phyloP scores from a whole-genome alignment of 441 rosid species.

The Gossypium trilobum region DNA sequence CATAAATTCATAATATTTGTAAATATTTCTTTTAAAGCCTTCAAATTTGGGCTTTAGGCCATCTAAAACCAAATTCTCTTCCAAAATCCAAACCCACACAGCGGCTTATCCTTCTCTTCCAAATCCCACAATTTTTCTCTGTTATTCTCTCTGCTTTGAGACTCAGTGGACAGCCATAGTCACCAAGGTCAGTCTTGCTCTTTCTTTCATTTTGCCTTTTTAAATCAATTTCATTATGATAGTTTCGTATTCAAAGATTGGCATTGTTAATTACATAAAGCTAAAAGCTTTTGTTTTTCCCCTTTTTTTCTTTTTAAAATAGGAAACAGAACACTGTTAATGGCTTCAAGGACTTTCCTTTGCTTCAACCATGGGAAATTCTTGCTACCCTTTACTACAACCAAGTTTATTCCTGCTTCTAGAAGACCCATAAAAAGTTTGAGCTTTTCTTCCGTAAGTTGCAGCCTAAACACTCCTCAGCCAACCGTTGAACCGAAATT shows the following conservation, averaged over 20 bases:
- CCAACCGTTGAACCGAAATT: conserved; percentile 20
- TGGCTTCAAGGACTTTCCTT: conserved; percentile 35
- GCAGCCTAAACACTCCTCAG: conserved; percentile 32
- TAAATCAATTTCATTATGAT: background rate
- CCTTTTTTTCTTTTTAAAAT: background rate
- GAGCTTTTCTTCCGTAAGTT: conserved; percentile 28
- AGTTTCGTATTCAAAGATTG: background rate
- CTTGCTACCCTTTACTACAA: conserved; percentile 24
- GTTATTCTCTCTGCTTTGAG: background rate
- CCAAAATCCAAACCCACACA: background rate
- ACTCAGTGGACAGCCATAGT: background rate
- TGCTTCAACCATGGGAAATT: conserved; percentile 26
- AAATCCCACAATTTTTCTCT: background rate
- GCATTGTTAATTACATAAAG: background rate
- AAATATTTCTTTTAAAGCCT: background rate
- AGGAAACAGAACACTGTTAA: conserved; percentile 12
- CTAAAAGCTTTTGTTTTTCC: background rate
- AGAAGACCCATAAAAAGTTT: conserved; percentile 21
- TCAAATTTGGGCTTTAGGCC: background rate
- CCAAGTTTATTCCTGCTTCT: conserved; percentile 19
- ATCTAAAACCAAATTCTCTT: background rate
- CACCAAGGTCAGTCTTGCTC: conserved; percentile 6
- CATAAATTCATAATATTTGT: background rate
- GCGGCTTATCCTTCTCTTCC: conserved; percentile 9
- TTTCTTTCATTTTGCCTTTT: background rate